phyloP scores from a whole-genome alignment of 176 grass and related monocot species.

The Bonia amplexicaulis region DNA sequence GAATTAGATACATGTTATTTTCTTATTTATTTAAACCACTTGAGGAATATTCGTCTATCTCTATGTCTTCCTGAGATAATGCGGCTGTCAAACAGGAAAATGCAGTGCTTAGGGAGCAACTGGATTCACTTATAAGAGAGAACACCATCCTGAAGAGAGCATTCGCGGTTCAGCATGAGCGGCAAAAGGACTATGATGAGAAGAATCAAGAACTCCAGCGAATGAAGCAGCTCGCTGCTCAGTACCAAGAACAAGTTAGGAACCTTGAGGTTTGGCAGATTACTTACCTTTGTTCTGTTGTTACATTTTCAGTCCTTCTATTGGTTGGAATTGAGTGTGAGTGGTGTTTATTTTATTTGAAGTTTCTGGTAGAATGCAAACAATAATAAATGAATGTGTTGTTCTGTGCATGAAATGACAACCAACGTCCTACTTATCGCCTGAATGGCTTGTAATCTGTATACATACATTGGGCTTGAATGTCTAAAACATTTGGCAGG shows the following conservation, averaged over 20 bases:
- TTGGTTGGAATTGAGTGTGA: background rate
- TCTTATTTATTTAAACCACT: background rate
- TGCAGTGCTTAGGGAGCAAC: conserved; percentile 44
- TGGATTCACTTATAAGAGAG: conserved; percentile 35
- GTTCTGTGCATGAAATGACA: background rate
- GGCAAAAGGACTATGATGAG: conserved; percentile 42
- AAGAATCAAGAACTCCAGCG: conserved; percentile 38
- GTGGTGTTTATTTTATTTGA: conserved; percentile 1
- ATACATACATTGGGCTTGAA: background rate
- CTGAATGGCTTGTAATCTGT: background rate
- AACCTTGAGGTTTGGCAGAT: conserved; percentile 43
- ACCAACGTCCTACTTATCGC: background rate
- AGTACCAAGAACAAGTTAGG: conserved; percentile 53
- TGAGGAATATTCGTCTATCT: background rate
- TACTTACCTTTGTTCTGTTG: background rate
- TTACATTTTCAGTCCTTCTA: background rate
- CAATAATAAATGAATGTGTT: background rate
- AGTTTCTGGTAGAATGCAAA: background rate
- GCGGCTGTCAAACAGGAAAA: conserved; percentile 32
- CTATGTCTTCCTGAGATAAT: background rate
- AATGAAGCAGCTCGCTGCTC: conserved; percentile 33
- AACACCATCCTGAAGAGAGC: conserved; percentile 50
- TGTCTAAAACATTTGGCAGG: background rate
- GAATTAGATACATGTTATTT: background rate
- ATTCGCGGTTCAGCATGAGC: conserved; percentile 47